Conservation (phyloP, 2,329 filamentous ascomycete species). For the Chaetothyriales sp. region DNA sequence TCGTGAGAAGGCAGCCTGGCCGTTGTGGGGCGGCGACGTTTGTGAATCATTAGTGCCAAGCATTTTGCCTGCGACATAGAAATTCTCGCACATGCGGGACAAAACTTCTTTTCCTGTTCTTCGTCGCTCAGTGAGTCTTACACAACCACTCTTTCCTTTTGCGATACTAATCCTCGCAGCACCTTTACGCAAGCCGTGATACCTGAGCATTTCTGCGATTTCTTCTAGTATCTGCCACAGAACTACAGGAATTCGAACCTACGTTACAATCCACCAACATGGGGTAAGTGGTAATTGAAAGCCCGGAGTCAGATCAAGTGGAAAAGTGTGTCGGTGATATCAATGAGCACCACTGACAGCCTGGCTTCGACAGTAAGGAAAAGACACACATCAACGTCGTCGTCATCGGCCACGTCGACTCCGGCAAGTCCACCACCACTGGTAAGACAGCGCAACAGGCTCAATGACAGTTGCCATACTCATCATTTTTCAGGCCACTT, state of each 20-base stretch:
- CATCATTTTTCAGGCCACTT: conserved; percentile 55
- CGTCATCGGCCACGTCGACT: conserved; percentile 99
- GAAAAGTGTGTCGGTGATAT: conserved; percentile 6
- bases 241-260: conserved; percentile 32
- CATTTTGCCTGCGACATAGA: conserved; percentile 10
- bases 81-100: conserved; percentile 16
- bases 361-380: conserved; percentile 56
- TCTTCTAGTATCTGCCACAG: conserved; percentile 36
- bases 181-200: conserved; percentile 42
- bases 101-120: conserved; percentile 12
- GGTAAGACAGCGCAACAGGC: conserved; percentile 43
- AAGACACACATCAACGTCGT: conserved; percentile 97
- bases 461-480: conserved; percentile 17
- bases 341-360: conserved; percentile 14
- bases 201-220: conserved; percentile 34
- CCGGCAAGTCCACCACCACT: conserved; percentile 95
- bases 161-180: conserved; percentile 24
- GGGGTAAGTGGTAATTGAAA: conserved; percentile 39
- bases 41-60: conserved; percentile 7
- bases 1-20: too few species aligned
- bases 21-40: too few species aligned
- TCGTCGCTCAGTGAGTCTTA: conserved; percentile 20
- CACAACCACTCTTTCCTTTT: conserved; percentile 8
- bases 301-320: conserved; percentile 9
- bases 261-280: conserved; percentile 37